phyloP scores from a whole-genome alignment of 2,329 filamentous ascomycete species.

The Scedosporium minutisporum region DNA sequence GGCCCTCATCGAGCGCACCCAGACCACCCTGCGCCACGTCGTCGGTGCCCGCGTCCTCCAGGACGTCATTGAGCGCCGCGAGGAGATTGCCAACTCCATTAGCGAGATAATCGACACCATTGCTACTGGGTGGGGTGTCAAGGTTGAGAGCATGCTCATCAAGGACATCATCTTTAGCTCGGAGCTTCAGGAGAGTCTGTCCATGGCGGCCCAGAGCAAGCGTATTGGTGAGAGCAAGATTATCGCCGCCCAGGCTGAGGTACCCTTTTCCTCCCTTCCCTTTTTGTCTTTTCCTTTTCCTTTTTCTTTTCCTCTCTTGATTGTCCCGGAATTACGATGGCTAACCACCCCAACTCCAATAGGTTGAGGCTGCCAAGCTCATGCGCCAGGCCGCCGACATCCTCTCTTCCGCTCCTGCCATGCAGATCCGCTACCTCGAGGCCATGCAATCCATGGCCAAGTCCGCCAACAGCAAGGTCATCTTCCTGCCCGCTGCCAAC shows the following conservation, averaged over 20 bases:
- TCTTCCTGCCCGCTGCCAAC: constrained; percentile 56
- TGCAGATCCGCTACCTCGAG: constrained; percentile 97
- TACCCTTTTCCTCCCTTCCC: constrained; percentile 13
- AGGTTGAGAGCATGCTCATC: constrained; percentile 97
- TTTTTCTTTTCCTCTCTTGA: background rate
- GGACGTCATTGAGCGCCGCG: constrained; percentile 95
- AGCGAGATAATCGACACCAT: constrained; percentile 97
- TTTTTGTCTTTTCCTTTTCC: background rate
- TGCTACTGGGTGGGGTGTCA: constrained; percentile 85
- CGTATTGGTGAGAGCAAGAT: constrained; percentile 97
- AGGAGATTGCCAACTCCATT: constrained; percentile 92
- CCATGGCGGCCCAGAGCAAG: constrained; percentile 98
- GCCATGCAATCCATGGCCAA: constrained; percentile 99
- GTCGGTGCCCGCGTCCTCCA: constrained; percentile 92
- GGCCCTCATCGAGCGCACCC: constrained; percentile 94
- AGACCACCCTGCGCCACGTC: constrained; percentile 94
- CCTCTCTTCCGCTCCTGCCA: constrained; percentile 79
- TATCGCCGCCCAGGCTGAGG: constrained; percentile 88
- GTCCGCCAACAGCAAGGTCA: constrained; percentile 78
- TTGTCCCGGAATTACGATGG: background rate
- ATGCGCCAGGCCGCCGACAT: constrained; percentile 93
- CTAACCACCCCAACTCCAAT: background rate
- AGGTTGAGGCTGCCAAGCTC: constrained; percentile 87
- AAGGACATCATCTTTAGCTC: constrained; percentile 98
- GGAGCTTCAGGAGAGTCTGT: constrained; percentile 90